phyloP scores from a whole-genome alignment of 768 basidiomycete species.

The Holtermannia corniformis region DNA sequence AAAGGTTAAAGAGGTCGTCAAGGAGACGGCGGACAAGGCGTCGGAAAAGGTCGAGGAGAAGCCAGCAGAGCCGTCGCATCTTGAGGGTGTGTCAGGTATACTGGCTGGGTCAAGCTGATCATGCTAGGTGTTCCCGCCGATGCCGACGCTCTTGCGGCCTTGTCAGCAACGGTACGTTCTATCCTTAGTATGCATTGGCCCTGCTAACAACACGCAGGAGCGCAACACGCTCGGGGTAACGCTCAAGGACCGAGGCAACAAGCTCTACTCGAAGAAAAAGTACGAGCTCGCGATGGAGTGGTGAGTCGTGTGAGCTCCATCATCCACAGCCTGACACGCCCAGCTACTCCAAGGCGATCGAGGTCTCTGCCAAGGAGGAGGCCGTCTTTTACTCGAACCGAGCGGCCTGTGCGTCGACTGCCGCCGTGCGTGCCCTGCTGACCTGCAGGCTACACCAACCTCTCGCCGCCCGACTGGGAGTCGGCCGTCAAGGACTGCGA shows the following conservation, averaged over 20 bases:
- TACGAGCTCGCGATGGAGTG: constrained; percentile 43
- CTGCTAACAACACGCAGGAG: constrained; percentile 9
- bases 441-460: constrained; percentile 73
- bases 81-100: constrained; percentile 17
- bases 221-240: constrained; percentile 49
- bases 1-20: constrained; percentile 2
- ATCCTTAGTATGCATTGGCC: neutral
- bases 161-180: constrained; percentile 23
- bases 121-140: constrained; percentile 22
- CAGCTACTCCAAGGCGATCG: constrained; percentile 48
- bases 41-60: constrained; percentile 8
- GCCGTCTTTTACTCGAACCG: constrained; percentile 95
- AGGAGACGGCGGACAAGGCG: neutral
- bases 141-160: constrained; percentile 29
- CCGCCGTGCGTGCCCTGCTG: neutral
- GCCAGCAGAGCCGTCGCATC: constrained; percentile 11
- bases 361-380: constrained; percentile 50
- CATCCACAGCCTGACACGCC: neutral
- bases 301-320: constrained; percentile 9
- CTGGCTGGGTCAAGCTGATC: neutral
- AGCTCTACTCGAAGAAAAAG: constrained; percentile 44
- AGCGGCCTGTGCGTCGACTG: constrained; percentile 66
- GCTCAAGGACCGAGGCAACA: constrained; percentile 46
- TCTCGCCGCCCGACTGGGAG: constrained; percentile 72
- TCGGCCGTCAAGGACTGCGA: constrained; percentile 81